A percentile compares a stretch with the other conserved stretches of the same genome.
These are phyloP conservation scores for Rubia yunnanensis DNA, from an alignment of 257 asterid species.

Conservation along the genomic window DNA sequence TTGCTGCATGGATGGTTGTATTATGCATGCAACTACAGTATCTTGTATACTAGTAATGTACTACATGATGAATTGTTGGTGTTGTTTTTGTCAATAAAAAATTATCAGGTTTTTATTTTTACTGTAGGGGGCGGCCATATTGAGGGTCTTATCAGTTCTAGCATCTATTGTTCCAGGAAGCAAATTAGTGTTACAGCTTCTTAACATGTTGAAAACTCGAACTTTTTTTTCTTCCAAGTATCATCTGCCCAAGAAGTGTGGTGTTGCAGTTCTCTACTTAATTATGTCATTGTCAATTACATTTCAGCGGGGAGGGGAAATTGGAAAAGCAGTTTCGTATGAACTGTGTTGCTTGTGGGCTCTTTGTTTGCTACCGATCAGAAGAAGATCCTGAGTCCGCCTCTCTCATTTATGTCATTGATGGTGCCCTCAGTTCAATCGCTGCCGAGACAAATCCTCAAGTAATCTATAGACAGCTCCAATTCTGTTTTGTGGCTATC, in stretches of 20 bases:
- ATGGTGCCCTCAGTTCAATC: conserved; percentile 91
- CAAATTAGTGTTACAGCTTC: background rate
- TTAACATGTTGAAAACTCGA: background rate
- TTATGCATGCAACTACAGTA: background rate
- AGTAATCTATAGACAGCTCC: conserved; percentile 26
- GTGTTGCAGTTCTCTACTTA: background rate
- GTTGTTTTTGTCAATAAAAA: background rate
- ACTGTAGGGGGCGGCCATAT: background rate
- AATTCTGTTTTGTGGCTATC: background rate
- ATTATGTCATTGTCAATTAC: conserved; percentile 1
- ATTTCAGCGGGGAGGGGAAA: conserved; percentile 86
- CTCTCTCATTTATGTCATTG: conserved; percentile 72
- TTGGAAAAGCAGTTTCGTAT: conserved; percentile 86
- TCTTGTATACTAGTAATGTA: background rate
- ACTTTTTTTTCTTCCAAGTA: background rate
- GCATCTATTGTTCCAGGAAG: background rate
- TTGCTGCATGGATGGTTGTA: background rate
- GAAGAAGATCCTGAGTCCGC: conserved; percentile 85
- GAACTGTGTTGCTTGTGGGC: conserved; percentile 90
- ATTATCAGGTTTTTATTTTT: background rate
- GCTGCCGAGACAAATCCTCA: conserved; percentile 99
- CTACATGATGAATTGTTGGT: background rate
- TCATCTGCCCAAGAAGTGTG: background rate
- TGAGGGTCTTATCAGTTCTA: background rate
- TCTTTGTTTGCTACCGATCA: conserved; percentile 88